Evolutionary conservation across 306 rosid species (phyloP).

Genomic region (Abrus pulchellus): DNA sequence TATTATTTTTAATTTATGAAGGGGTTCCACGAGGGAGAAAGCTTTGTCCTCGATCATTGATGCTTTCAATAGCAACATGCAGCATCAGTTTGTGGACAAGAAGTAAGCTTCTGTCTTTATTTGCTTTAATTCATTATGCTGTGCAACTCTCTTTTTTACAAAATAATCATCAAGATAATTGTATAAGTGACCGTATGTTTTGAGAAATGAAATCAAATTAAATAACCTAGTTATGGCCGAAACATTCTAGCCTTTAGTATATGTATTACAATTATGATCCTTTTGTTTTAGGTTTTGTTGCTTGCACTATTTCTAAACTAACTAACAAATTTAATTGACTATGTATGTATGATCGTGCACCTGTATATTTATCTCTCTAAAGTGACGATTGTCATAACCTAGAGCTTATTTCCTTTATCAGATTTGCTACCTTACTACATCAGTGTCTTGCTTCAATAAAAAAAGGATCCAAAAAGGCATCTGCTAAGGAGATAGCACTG

Average conservation of each 20-base stretch:
- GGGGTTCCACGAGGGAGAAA: conserved; percentile 89
- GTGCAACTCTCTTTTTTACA: neutral
- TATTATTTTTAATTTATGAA: conserved; percentile 42
- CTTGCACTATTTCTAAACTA: neutral
- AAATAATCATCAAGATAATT: neutral
- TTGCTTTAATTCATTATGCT: neutral
- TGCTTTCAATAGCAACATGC: conserved; percentile 74
- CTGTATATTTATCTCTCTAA: neutral
- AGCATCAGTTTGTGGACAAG: conserved; percentile 81
- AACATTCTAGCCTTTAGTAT: neutral
- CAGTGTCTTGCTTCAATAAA: conserved; percentile 82
- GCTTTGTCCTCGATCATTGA: conserved; percentile 72
- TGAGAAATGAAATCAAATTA: conserved; percentile 2
- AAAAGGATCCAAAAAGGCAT: conserved; percentile 83
- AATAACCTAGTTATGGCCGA: neutral
- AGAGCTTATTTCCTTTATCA: conserved; percentile 47
- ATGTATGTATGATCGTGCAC: neutral
- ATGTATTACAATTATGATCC: neutral
- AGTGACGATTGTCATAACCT: conserved; percentile 35
- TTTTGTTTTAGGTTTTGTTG: conserved; percentile 12
- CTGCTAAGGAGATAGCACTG: conserved; percentile 78
- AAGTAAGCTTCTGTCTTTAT: conserved; percentile 63
- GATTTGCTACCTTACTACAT: conserved; percentile 91
- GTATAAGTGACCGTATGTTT: neutral
- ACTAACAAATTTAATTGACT: neutral